Conservation (phyloP, 2,329 filamentous ascomycete species). For the Grosmannia serpens region DNA sequence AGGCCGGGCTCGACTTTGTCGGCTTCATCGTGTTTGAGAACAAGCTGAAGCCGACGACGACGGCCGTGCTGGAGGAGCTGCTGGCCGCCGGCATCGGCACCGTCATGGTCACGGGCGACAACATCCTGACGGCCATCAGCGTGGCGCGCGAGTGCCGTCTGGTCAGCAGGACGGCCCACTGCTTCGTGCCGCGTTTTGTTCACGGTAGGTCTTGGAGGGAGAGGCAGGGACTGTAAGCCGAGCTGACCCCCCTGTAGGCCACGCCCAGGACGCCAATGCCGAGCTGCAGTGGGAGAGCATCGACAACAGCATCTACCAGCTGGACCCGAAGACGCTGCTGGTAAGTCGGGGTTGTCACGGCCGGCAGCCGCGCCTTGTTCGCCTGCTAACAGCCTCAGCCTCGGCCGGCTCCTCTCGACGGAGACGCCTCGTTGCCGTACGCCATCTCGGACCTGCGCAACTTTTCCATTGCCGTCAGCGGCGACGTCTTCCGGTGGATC, state of each 20-base stretch:
- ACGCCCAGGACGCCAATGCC: constrained; percentile 61
- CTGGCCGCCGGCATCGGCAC: constrained; percentile 72
- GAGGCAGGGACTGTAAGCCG: no score
- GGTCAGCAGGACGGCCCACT: constrained; percentile 70
- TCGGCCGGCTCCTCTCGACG: constrained; percentile 45
- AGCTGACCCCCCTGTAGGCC: constrained; percentile 32
- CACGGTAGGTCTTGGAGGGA: constrained; percentile 50
- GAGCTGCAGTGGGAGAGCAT: constrained; percentile 84
- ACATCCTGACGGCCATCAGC: constrained; percentile 92
- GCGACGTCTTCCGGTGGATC: constrained; percentile 94
- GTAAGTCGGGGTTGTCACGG: constrained; percentile 25
- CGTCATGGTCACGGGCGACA: constrained; percentile 97
- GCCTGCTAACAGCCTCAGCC: constrained; percentile 25
- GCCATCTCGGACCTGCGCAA: constrained; percentile 71
- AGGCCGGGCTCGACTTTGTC: constrained; percentile 73
- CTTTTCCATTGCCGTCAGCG: constrained; percentile 80
- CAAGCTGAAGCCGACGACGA: constrained; percentile 84
- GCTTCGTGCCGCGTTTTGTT: constrained; percentile 82
- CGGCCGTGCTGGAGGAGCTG: constrained; percentile 71
- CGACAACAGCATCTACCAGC: constrained; percentile 66
- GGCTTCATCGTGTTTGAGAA: constrained; percentile 99
- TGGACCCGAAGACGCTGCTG: constrained; percentile 69
- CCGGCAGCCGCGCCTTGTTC: not conserved
- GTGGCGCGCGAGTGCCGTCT: constrained; percentile 84
- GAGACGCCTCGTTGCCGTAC: constrained; percentile 75